Conservation (phyloP, 2,329 filamentous ascomycete genomes). For the Penicillium sp. region DNA sequence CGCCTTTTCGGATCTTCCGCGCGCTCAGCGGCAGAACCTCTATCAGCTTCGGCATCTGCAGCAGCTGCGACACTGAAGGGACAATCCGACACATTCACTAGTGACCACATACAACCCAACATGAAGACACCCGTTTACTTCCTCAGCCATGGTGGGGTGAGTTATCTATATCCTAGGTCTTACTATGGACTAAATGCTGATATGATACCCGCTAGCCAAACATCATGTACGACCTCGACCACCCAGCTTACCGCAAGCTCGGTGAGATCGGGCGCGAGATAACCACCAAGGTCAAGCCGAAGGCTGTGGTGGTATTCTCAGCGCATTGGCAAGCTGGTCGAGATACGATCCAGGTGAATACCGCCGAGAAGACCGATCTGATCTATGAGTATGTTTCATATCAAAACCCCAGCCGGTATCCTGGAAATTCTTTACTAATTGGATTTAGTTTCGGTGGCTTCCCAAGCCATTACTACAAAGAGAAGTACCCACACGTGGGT, state of each 20-base stretch:
- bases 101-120: slow-evolving; percentile 5
- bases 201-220: slow-evolving; percentile 47
- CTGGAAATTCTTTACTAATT: not conserved
- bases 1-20: slow-evolving; percentile 23
- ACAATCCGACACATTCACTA: not conserved
- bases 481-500: slow-evolving; percentile 65
- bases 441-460: slow-evolving; percentile 66
- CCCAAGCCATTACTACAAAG: slow-evolving; percentile 66
- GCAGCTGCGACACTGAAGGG: slow-evolving; percentile 1
- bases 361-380: slow-evolving; percentile 61
- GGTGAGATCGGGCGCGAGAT: slow-evolving; percentile 68
- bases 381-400: slow-evolving; percentile 62
- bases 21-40: slow-evolving; percentile 1
- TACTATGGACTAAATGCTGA: not conserved
- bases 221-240: slow-evolving; percentile 66
- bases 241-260: slow-evolving; percentile 66
- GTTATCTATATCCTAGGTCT: slow-evolving; percentile 13
- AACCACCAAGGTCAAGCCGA: slow-evolving; percentile 67
- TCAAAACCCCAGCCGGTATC: not conserved
- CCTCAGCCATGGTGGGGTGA: slow-evolving; percentile 50
- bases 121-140: slow-evolving; percentile 54
- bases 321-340: slow-evolving; percentile 69
- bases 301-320: slow-evolving; percentile 72
- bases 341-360: slow-evolving; percentile 64
- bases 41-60: slow-evolving; percentile 6